Evolutionary conservation across 352 stramenopile genomes (phyloP).

Genomic region (Pythium aphanidermatum): DNA sequence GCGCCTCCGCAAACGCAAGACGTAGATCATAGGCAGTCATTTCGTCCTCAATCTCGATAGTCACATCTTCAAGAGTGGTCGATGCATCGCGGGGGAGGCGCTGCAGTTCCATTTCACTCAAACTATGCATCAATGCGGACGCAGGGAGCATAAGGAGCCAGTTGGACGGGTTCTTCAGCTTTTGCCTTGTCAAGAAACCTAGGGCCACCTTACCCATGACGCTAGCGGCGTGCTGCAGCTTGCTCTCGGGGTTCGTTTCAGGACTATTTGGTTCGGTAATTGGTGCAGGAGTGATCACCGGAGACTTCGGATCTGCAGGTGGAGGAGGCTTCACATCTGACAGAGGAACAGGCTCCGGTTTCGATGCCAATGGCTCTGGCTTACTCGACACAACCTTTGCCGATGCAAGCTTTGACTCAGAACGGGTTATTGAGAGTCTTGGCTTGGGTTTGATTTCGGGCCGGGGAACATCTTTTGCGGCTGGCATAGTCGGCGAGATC

Average conservation of each 20-base stretch:
- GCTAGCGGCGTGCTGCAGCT: conserved; percentile 32
- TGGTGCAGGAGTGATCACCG: not conserved
- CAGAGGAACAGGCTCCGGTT: not conserved
- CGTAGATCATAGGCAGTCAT: conserved; percentile 67
- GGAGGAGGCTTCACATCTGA: conserved; percentile 1
- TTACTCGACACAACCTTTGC: not conserved
- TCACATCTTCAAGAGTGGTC: conserved; percentile 4
- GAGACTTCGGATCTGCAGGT: not conserved
- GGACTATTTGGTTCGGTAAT: too few species aligned
- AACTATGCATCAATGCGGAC: conserved; percentile 17
- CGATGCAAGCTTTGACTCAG: conserved; percentile 1
- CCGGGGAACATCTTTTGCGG: too few species aligned
- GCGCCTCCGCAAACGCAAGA: conserved; percentile 29
- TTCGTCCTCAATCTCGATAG: conserved; percentile 28
- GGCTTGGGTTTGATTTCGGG: conserved; percentile 4
- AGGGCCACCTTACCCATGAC: conserved; percentile 44
- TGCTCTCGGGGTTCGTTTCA: conserved; percentile 10
- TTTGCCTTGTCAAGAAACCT: conserved; percentile 32
- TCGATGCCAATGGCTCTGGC: not conserved
- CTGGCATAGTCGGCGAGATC: too few species aligned
- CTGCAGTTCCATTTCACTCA: conserved; percentile 30
- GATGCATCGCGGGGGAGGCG: conserved; percentile 4
- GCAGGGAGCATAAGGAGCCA: conserved; percentile 43
- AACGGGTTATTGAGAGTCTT: not conserved
- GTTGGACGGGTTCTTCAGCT: conserved; percentile 36